phyloP scores from a whole-genome alignment of 345 rosid species.

The Populus alba region DNA sequence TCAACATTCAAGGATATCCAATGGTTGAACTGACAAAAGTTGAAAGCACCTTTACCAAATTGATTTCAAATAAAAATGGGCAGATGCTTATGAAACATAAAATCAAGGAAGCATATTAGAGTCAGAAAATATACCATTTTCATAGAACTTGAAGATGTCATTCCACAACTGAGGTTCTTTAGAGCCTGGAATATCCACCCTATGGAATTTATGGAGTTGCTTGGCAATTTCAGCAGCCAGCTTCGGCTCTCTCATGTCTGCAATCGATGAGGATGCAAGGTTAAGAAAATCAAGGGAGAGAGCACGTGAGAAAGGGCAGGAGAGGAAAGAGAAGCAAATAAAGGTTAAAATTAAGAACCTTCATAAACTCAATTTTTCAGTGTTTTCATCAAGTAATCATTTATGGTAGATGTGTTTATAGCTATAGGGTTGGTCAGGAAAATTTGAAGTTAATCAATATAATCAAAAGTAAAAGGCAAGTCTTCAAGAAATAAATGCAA shows the following conservation, averaged over 20 bases:
- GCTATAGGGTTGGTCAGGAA: no score
- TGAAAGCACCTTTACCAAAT: background rate
- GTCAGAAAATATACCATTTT: conserved; percentile 51
- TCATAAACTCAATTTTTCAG: background rate
- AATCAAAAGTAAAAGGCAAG: background rate
- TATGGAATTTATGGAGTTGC: conserved; percentile 73
- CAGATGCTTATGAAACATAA: background rate
- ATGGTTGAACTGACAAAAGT: background rate
- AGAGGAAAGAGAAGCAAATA: background rate
- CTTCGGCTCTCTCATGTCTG: conserved; percentile 82
- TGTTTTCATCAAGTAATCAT: background rate
- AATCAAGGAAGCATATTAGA: background rate
- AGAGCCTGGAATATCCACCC: conserved; percentile 80
- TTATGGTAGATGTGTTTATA: background rate
- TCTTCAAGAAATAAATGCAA: no score
- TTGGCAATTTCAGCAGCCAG: conserved; percentile 84
- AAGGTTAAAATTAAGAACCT: background rate
- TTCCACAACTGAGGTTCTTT: conserved; percentile 92
- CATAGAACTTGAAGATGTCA: conserved; percentile 79
- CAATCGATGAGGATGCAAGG: conserved; percentile 1
- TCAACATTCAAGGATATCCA: background rate
- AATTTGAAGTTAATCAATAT: background rate
- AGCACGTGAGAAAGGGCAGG: background rate
- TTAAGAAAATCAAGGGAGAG: background rate
- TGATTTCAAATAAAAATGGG: background rate